Conservation (phyloP, 768 basidiomycete species). For the Lepiota venenata region DNA sequence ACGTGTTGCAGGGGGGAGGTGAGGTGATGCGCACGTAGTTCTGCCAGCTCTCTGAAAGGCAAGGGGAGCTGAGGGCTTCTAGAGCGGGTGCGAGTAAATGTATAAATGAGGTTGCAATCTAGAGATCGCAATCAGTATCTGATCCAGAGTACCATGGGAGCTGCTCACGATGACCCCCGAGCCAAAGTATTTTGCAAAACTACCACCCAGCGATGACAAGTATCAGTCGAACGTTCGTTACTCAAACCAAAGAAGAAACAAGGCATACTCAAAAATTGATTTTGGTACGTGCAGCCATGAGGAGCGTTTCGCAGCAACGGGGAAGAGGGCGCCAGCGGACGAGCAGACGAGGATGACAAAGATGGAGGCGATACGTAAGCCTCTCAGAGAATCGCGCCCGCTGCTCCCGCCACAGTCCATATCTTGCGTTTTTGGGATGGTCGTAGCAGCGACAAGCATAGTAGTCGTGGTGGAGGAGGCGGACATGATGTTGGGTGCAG, state of each 20-base stretch:
- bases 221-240: background rate
- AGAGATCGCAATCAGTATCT: constrained; percentile 3
- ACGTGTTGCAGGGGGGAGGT: background rate
- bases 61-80: constrained; percentile 64
- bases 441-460: constrained; percentile 2
- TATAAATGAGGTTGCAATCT: constrained; percentile 91
- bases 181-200: constrained; percentile 88
- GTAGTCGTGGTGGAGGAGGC: constrained; percentile 11
- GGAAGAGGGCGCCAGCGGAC: constrained; percentile 62
- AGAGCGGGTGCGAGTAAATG: constrained; percentile 78
- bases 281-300: constrained; percentile 55
- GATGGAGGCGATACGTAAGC: constrained; percentile 65
- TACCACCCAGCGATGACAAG: constrained; percentile 19
- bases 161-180: constrained; percentile 78
- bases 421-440: constrained; percentile 14
- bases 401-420: constrained; percentile 49
- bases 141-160: constrained; percentile 3
- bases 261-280: constrained; percentile 63
- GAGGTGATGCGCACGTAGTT: constrained; percentile 54
- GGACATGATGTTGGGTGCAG: constrained; percentile 9
- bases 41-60: constrained; percentile 67
- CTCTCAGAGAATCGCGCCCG: constrained; percentile 42
- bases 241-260: background rate
- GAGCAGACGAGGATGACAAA: constrained; percentile 72
- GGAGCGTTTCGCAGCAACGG: constrained; percentile 56